These are phyloP conservation scores for Hypoxylon fuscum DNA, from an alignment of 495 filamentous ascomycete species.

Conservation along the genomic window DNA sequence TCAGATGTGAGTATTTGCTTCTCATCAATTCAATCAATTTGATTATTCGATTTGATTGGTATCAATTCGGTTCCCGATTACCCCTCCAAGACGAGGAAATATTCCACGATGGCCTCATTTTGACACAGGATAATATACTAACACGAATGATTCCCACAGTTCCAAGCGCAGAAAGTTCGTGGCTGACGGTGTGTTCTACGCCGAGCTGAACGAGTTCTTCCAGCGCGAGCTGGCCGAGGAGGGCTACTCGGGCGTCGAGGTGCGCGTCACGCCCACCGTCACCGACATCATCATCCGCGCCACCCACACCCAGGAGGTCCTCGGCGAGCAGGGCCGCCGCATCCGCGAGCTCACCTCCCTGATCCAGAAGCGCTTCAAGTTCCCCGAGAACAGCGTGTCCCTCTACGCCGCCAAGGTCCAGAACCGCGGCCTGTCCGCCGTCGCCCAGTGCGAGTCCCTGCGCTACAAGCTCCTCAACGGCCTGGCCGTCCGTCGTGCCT, in stretches of 20 bases:
- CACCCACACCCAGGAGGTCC: slow-evolving; percentile 99
- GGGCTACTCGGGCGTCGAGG: slow-evolving; percentile 99
- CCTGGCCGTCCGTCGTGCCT: slow-evolving; percentile 94
- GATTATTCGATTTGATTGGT: background rate
- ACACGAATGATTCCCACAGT: slow-evolving; percentile 53
- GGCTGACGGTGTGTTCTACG: slow-evolving; percentile 99
- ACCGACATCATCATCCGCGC: slow-evolving; percentile 99
- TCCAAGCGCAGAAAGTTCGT: slow-evolving; percentile 99
- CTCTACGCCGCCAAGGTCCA: slow-evolving; percentile 99
- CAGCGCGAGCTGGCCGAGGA: slow-evolving; percentile 99
- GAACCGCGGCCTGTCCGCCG: slow-evolving; percentile 98
- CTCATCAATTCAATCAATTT: too few relatives aligned
- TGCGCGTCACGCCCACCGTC: slow-evolving; percentile 98
- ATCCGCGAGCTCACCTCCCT: slow-evolving; percentile 99
- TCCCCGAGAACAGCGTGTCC: slow-evolving; percentile 99
- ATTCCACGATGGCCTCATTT: slow-evolving; percentile 11
- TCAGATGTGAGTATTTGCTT: slow-evolving; percentile 59
- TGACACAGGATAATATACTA: slow-evolving; percentile 13
- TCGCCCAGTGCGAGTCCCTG: slow-evolving; percentile 99
- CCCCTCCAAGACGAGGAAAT: slow-evolving; percentile 6
- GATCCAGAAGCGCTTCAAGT: slow-evolving; percentile 99
- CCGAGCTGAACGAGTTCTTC: slow-evolving; percentile 99
- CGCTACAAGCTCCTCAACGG: slow-evolving; percentile 99
- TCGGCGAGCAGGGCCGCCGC: slow-evolving; percentile 98
- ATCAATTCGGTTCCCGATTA: background rate